Evolutionary conservation across 2,329 filamentous ascomycete genomes (phyloP).

Genomic region (Metarhizium rileyi): DNA sequence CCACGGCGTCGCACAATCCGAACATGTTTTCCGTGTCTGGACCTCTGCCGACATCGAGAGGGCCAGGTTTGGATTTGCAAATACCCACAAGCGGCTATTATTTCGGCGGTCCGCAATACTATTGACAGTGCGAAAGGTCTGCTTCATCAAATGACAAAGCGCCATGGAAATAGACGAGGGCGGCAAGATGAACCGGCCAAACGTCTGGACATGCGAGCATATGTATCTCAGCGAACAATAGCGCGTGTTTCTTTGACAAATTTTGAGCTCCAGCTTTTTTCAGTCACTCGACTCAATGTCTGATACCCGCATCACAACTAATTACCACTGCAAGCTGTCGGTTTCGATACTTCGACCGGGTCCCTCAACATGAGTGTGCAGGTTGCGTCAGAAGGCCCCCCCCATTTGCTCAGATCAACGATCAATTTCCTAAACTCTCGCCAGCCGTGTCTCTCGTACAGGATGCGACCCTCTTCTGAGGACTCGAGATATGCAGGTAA

Average conservation of each 20-base stretch:
- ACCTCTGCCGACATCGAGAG: constrained; percentile 9
- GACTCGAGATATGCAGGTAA: constrained; percentile 29
- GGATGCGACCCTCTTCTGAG: constrained; percentile 17
- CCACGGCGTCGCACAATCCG: constrained; percentile 6
- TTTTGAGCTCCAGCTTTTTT: neutral
- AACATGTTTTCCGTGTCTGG: constrained; percentile 7
- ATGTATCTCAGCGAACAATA: neutral
- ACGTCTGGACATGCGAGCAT: neutral
- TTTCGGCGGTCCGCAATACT: constrained; percentile 11
- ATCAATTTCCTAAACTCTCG: constrained; percentile 17
- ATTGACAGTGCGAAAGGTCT: constrained; percentile 1
- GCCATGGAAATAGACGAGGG: neutral
- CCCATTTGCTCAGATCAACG: constrained; percentile 20
- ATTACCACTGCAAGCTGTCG: neutral
- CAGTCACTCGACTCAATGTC: neutral
- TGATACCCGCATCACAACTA: neutral
- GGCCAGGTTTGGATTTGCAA: constrained; percentile 8
- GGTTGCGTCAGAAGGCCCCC: constrained; percentile 13
- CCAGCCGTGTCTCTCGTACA: constrained; percentile 28
- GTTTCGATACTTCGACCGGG: neutral
- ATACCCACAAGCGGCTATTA: constrained; percentile 12
- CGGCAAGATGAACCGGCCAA: neutral
- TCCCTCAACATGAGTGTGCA: constrained; percentile 17
- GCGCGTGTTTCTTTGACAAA: neutral
- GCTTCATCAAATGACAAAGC: neutral